A percentile compares a stretch with the other conserved stretches of the same genome.
Conservation (phyloP, 768 basidiomycete genomes). For the Suillus placidus region DNA sequence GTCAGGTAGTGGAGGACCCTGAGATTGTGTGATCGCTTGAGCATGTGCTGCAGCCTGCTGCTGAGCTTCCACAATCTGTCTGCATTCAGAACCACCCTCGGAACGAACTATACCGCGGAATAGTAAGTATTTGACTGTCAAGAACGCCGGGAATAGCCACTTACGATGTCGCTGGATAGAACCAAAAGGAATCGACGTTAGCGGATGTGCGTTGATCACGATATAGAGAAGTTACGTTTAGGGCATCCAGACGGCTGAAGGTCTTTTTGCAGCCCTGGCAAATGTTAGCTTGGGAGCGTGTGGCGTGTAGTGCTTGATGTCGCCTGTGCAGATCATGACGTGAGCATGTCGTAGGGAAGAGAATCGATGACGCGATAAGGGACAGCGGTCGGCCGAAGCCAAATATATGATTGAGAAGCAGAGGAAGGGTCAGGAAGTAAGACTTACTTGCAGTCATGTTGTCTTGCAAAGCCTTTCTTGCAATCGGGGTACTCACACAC, state of each 20-base stretch:
- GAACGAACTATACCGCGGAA: slow-evolving; percentile 64
- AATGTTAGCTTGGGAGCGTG: slow-evolving; percentile 80
- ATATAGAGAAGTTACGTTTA: slow-evolving; percentile 71
- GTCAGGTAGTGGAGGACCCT: slow-evolving; percentile 13
- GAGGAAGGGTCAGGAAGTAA: background rate
- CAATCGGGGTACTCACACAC: slow-evolving; percentile 94
- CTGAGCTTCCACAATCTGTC: slow-evolving; percentile 44
- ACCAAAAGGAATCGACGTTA: slow-evolving; percentile 26
- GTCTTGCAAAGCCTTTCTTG: slow-evolving; percentile 91
- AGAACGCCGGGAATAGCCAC: slow-evolving; percentile 32
- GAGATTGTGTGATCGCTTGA: slow-evolving; percentile 24
- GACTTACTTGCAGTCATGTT: slow-evolving; percentile 95
- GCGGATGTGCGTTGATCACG: slow-evolving; percentile 10
- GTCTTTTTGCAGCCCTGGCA: slow-evolving; percentile 94
- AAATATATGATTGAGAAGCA: background rate
- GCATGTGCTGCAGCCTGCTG: slow-evolving; percentile 36
- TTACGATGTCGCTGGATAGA: slow-evolving; percentile 71
- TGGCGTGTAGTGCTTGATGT: slow-evolving; percentile 87
- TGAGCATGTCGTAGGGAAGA: slow-evolving; percentile 4
- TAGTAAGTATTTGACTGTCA: slow-evolving; percentile 31
- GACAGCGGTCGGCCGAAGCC: background rate
- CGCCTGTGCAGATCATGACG: slow-evolving; percentile 50
- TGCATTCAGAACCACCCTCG: slow-evolving; percentile 81
- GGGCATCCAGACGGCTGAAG: slow-evolving; percentile 90
- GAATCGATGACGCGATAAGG: slow-evolving; percentile 1